Evolutionary conservation across 768 basidiomycete species (phyloP), one percentile per base, ranked within the genome.

Genomic region (Pleurotus platypus): DNA sequence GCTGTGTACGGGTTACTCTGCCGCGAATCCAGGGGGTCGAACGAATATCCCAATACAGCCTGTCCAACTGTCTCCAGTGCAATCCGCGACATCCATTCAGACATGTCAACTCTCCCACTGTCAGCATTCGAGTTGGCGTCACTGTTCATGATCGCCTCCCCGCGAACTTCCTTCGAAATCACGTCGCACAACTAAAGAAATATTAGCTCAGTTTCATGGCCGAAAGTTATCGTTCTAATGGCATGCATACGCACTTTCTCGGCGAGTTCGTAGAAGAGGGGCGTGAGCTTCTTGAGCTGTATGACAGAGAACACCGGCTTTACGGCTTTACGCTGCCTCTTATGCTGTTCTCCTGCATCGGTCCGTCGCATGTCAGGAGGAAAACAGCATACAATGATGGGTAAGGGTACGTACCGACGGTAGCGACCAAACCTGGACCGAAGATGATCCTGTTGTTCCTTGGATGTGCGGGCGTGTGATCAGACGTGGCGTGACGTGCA

Each of bases 261-360:
- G 2, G 76, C 70, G 12, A 82, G 73, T 18, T 73, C 65, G 61
- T 77, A 75, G 48, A 83, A 74, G 4, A 72, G 63, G 6, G 80
- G 78, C 2, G 77, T 70, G 57, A 81, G 61, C 16, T 71, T 65
- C 16, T 77, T 75, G 35, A 83, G 67, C 49, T 80, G 77, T 4
- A 74, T 66, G 4, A 71, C 68, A 1, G 78, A 77, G 61, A 83
- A 82, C 7, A 80, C 71, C 2, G 79, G 75, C 48, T 67, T 73
- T 43, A 81, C 74, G 39, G 80, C 68, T 62, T 80, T 80, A 16
- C 81, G 70, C 63, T 83, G 80, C 22, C 69, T 69, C 63, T 73
- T 74, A 61, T 82, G 81, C 61, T 75, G 63, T 62, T 72, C 66
- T 57, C 81, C 75, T 72, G 47, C 24, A 51, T 12, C 8, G 42